Percentiles rank a stretch among this genome's conserved stretches.
Conservation (phyloP, 139 green algal species). For the Chlamydomonas sphaeroides region DNA sequence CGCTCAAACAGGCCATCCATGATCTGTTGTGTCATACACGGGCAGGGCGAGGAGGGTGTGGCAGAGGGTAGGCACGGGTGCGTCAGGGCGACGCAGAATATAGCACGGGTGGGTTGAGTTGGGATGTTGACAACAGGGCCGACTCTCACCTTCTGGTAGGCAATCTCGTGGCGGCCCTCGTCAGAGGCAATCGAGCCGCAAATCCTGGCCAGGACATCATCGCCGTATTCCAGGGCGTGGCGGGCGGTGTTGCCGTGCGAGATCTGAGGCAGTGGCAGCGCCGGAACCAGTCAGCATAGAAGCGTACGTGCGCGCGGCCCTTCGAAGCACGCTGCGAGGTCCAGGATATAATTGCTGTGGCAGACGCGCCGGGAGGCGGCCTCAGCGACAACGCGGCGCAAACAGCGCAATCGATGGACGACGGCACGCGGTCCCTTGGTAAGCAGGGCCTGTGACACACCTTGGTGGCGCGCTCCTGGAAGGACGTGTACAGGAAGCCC, state of each 20-base stretch:
- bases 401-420: too few species aligned
- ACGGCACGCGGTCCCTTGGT: too few species aligned
- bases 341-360: too few species aligned
- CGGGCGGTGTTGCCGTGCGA: conserved; percentile 96
- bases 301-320: too few species aligned
- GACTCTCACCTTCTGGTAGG: conserved; percentile 75
- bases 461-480: conserved; percentile 97
- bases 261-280: conserved; percentile 66
- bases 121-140: neutral
- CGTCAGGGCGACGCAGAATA: neutral
- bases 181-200: conserved; percentile 93
- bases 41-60: neutral
- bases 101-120: neutral
- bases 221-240: conserved; percentile 88
- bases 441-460: too few species aligned
- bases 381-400: too few species aligned
- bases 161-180: conserved; percentile 96
- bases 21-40: conserved; percentile 80
- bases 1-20: conserved; percentile 90
- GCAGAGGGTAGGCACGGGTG: too few species aligned
- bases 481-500: conserved; percentile 98
- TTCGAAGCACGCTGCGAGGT: too few species aligned
- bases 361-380: too few species aligned
- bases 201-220: conserved; percentile 90
- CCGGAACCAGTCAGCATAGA: too few species aligned